These are phyloP conservation scores for Barnettozyma botsteinii DNA, from an alignment of 805 yeast species.

Conservation along the genomic window DNA sequence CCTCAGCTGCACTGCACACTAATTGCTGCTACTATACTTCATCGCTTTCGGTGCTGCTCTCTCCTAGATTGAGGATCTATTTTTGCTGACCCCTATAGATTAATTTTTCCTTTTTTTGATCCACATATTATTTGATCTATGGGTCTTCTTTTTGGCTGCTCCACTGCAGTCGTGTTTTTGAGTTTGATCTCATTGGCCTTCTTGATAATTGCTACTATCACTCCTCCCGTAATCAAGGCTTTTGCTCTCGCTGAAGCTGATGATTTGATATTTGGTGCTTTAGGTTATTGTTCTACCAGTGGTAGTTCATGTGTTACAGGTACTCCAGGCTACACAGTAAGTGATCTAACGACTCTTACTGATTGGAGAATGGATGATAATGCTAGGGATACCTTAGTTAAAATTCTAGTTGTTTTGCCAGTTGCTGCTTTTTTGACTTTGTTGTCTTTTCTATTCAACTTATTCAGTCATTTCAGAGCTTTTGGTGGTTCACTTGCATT, in stretches of 20 bases:
- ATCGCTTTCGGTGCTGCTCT: neutral
- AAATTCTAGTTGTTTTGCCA: constrained; percentile 55
- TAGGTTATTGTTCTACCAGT: constrained; percentile 52
- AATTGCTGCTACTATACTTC: neutral
- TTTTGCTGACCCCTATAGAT: neutral
- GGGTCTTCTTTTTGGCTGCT: constrained; percentile 28
- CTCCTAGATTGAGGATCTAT: neutral
- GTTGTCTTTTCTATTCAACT: constrained; percentile 34
- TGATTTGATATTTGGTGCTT: constrained; percentile 49
- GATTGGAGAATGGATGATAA: constrained; percentile 44
- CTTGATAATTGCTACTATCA: constrained; percentile 52
- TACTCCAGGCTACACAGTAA: constrained; percentile 36
- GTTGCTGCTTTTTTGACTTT: constrained; percentile 61
- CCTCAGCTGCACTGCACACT: no score
- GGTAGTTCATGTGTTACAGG: constrained; percentile 36
- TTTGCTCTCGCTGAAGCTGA: constrained; percentile 46
- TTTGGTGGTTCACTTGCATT: constrained; percentile 23
- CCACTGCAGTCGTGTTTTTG: constrained; percentile 38
- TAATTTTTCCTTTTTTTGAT: neutral
- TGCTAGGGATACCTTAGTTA: constrained; percentile 47
- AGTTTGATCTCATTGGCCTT: constrained; percentile 55
- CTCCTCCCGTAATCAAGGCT: constrained; percentile 50
- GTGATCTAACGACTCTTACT: constrained; percentile 24
- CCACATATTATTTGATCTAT: neutral
- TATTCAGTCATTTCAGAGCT: constrained; percentile 29